Percentiles rank a stretch among this genome's conserved stretches.
These are phyloP conservation scores for Clonostachys rhizophaga DNA, from an alignment of 2,329 filamentous ascomycete genomes.

Conservation along the genomic window DNA sequence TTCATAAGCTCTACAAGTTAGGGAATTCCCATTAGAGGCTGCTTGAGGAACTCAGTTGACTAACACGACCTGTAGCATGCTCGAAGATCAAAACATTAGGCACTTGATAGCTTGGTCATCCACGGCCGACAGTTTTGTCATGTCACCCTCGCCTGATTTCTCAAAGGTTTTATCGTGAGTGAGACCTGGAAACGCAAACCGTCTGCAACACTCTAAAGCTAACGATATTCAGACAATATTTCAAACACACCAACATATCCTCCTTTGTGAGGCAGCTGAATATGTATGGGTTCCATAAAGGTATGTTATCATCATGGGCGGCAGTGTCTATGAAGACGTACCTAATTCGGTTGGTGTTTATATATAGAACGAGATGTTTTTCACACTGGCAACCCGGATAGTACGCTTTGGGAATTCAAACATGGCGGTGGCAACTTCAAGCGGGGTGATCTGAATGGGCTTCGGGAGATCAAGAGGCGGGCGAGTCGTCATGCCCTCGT, in stretches of 20 bases:
- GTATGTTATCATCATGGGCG: conserved; percentile 35
- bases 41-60: too few species aligned
- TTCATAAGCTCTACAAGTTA: conserved; percentile 98
- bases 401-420: conserved; percentile 97
- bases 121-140: conserved; percentile 94
- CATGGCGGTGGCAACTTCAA: conserved; percentile 98
- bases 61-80: conserved; percentile 61
- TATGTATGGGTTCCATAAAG: conserved; percentile 99
- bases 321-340: background rate
- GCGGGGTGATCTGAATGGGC: conserved; percentile 81
- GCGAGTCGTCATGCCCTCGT: conserved; percentile 91
- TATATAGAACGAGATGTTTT: conserved; percentile 90
- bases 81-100: conserved; percentile 89
- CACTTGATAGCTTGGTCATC: conserved; percentile 96
- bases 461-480: conserved; percentile 92
- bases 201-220: conserved; percentile 6
- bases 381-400: conserved; percentile 89
- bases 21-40: conserved; percentile 16
- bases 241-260: conserved; percentile 98
- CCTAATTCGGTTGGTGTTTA: background rate
- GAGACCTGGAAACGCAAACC: conserved; percentile 8
- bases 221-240: conserved; percentile 72
- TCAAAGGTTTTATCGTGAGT: conserved; percentile 95
- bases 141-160: conserved; percentile 96
- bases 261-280: conserved; percentile 97